A percentile compares a stretch with the other conserved stretches of the same genome.
Conservation (phyloP, 176 grass and related monocot species). For the Puccinellia tenuiflora region DNA sequence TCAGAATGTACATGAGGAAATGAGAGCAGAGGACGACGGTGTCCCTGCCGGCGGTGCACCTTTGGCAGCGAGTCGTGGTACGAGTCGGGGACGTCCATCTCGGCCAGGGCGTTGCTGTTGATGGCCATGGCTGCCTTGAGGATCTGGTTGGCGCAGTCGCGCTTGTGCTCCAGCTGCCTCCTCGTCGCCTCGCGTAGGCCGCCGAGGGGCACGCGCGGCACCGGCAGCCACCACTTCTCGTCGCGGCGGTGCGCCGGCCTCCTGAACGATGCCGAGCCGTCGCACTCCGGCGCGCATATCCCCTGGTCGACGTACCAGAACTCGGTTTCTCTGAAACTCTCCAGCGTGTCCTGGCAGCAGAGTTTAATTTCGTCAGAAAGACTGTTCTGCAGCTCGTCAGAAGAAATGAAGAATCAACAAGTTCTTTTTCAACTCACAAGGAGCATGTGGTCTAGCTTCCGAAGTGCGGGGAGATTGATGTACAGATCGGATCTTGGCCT, state of each 20-base stretch:
- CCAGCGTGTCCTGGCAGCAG: constrained; percentile 60
- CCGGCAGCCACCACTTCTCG: constrained; percentile 97
- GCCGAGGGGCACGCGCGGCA: constrained; percentile 52
- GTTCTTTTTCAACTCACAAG: constrained; percentile 48
- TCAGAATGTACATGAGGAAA: not conserved
- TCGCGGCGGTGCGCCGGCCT: constrained; percentile 42
- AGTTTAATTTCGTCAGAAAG: not conserved
- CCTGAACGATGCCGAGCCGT: constrained; percentile 47
- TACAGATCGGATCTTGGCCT: constrained; percentile 75
- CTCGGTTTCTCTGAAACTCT: constrained; percentile 61
- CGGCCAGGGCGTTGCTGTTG: constrained; percentile 75
- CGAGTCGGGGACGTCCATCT: constrained; percentile 87
- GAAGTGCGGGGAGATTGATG: constrained; percentile 83
- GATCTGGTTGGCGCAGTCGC: constrained; percentile 77
- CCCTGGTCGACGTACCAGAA: constrained; percentile 98
- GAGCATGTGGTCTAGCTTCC: constrained; percentile 96
- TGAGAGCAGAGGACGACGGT: no score
- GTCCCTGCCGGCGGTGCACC: constrained; percentile 18
- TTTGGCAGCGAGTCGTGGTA: constrained; percentile 78
- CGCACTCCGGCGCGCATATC: constrained; percentile 57
- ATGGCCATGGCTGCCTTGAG: constrained; percentile 92
- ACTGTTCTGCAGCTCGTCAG: not conserved
- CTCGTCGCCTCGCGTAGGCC: constrained; percentile 53
- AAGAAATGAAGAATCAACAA: not conserved
- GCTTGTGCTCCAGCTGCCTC: constrained; percentile 68